Evolutionary conservation across 2,329 filamentous ascomycete species (phyloP).

Genomic region (Claviceps purpurea): DNA sequence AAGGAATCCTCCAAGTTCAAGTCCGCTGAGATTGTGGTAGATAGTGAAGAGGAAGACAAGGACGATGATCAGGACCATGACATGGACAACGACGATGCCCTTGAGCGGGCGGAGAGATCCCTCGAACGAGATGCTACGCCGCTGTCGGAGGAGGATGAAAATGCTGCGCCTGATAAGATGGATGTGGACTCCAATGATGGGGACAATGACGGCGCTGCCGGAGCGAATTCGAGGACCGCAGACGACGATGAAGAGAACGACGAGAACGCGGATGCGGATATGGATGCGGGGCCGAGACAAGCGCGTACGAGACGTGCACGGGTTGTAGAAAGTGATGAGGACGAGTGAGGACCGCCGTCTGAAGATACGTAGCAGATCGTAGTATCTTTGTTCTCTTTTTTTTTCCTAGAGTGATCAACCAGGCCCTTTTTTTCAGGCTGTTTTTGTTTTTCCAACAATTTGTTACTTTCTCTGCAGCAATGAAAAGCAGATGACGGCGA

Average conservation of each 20-base stretch:
- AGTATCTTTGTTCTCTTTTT: neutral
- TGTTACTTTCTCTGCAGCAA: too few relatives aligned
- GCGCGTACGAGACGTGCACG: slow-evolving; percentile 37
- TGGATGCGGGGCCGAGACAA: slow-evolving; percentile 23
- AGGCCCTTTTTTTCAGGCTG: too few relatives aligned
- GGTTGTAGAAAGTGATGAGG: slow-evolving; percentile 26
- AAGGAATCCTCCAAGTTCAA: slow-evolving; percentile 56
- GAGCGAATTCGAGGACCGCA: neutral
- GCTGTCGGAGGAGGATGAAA: slow-evolving; percentile 23
- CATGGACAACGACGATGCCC: slow-evolving; percentile 25
- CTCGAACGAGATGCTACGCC: slow-evolving; percentile 23
- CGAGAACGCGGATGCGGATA: slow-evolving; percentile 32
- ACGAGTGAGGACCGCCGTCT: slow-evolving; percentile 1
- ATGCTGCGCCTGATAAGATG: slow-evolving; percentile 32
- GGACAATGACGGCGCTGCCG: slow-evolving; percentile 12
- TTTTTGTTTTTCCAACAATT: too few relatives aligned
- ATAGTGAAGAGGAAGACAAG: slow-evolving; percentile 45
- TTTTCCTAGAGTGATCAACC: neutral
- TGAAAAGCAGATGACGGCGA: too few relatives aligned
- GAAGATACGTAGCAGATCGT: neutral
- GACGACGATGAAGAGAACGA: neutral
- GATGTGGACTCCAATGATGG: slow-evolving; percentile 33
- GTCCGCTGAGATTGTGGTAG: slow-evolving; percentile 70
- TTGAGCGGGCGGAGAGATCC: slow-evolving; percentile 32
- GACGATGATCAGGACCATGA: neutral